Base-by-base conservation (phyloP, 148 eudicot species). In the Vaccinium corymbosum region DNA sequence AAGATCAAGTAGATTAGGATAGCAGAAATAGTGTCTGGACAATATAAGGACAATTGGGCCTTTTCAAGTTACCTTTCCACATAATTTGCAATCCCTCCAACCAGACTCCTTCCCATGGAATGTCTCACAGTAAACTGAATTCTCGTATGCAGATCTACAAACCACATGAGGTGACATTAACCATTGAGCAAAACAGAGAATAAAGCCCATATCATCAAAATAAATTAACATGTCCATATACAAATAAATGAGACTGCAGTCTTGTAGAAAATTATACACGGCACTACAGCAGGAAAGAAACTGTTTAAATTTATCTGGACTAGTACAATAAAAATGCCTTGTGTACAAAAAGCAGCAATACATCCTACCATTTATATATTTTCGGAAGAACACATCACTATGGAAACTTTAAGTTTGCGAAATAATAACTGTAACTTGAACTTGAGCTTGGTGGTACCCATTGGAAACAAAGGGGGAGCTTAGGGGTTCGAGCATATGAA, bases 31-130 rank as follows among this genome's bases (percentile, higher is more conserved):
- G 53, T 17, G 20, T 50, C 49, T 64, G 22, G 53, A 76, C 27
- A 76, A 80, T 19, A 51, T 50, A 32, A 82, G 46, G 71, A 66
- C 56, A 62, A 61, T 19, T 51, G 81, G 35, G 20, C 64, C 51
- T 38, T 51, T 35, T 42, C 46, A 76, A 20, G 79, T 32, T 85
- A 90, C 98, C 98, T 96, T 96, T 87, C 91, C 89, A 89, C 98
- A 96, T 85, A 91, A 83, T 81, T 89, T 91, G 89, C 99, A 96
- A 80, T 93, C 95, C 88, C 99, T 93, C 99, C 99, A 96, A 77
- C 98, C 98, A 86, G 93, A 88, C 87, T 96, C 95, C 62, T 94
- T 93, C 22, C 64, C 80, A 84, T 96, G 98, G 85, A 90, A 96
- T 42, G 92, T 92, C 71, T 96, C 94, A 86, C 98, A 96, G 89